phyloP scores from a whole-genome alignment of 164 flowering plant genomes.

The Macadamia tetraphylla region DNA sequence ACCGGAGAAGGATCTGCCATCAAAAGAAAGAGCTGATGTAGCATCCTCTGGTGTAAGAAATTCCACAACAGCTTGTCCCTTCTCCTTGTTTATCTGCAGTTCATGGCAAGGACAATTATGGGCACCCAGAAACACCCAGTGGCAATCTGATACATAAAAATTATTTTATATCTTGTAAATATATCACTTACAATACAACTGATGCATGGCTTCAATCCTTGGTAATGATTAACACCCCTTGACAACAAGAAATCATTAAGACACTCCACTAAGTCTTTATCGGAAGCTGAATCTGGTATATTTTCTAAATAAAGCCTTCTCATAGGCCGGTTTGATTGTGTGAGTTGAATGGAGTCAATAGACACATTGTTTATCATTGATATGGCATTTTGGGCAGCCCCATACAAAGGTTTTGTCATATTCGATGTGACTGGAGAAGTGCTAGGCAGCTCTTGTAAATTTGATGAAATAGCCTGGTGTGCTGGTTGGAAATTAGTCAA shows the following conservation, averaged over 20 bases:
- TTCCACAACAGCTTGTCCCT: slow-evolving; percentile 84
- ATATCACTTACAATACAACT: slow-evolving; percentile 66
- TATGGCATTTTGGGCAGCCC: slow-evolving; percentile 12
- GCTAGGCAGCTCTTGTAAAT: slow-evolving; percentile 20
- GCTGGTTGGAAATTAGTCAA: slow-evolving; percentile 23
- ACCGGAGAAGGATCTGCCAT: slow-evolving; percentile 61
- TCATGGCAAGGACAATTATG: neutral
- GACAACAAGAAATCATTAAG: slow-evolving; percentile 56
- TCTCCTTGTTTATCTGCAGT: slow-evolving; percentile 79
- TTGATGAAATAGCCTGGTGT: slow-evolving; percentile 20
- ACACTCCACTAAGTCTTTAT: slow-evolving; percentile 61
- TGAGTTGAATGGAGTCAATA: slow-evolving; percentile 70
- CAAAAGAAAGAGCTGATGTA: slow-evolving; percentile 74
- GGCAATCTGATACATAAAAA: slow-evolving; percentile 1
- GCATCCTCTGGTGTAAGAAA: slow-evolving; percentile 95
- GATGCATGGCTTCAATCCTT: slow-evolving; percentile 79
- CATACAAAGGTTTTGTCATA: slow-evolving; percentile 22
- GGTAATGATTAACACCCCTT: slow-evolving; percentile 52
- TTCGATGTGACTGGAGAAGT: slow-evolving; percentile 24
- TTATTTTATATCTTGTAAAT: neutral
- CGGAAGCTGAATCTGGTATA: slow-evolving; percentile 68
- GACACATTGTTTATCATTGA: slow-evolving; percentile 26
- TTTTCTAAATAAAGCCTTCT: slow-evolving; percentile 86
- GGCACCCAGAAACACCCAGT: neutral
- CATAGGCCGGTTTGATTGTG: slow-evolving; percentile 79